phyloP scores from a whole-genome alignment of 2,329 filamentous ascomycete genomes.

The Fusarium sororula region DNA sequence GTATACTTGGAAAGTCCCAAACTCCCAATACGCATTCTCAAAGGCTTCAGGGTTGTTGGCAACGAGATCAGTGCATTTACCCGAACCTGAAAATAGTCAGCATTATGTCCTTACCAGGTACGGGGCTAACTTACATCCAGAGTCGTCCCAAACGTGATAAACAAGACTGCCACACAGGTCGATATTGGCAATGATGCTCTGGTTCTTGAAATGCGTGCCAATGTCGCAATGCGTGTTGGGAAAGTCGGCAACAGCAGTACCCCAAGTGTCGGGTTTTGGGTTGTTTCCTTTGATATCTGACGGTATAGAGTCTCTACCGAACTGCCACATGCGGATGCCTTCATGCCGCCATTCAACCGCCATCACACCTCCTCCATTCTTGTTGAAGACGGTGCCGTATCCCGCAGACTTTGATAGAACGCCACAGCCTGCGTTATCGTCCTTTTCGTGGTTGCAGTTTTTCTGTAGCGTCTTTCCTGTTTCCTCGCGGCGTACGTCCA shows the following conservation, averaged over 20 bases:
- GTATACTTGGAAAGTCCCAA: constrained; percentile 69
- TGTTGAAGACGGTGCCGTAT: constrained; percentile 64
- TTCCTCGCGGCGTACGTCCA: constrained; percentile 63
- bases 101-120: neutral
- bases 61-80: constrained; percentile 66
- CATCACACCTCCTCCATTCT: constrained; percentile 64
- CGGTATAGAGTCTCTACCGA: constrained; percentile 58
- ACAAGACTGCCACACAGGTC: constrained; percentile 69
- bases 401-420: constrained; percentile 55
- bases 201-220: constrained; percentile 67
- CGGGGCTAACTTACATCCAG: constrained; percentile 51
- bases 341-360: constrained; percentile 68
- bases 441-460: constrained; percentile 61
- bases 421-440: constrained; percentile 66
- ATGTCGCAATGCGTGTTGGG: constrained; percentile 71
- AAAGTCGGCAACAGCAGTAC: constrained; percentile 70
- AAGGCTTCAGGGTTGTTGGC: constrained; percentile 65
- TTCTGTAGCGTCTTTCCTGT: constrained; percentile 53
- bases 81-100: constrained; percentile 53
- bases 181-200: constrained; percentile 73
- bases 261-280: constrained; percentile 71
- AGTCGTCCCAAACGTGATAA: constrained; percentile 56
- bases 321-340: constrained; percentile 73
- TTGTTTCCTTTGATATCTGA: constrained; percentile 58
- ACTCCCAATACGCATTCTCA: constrained; percentile 71